Percentiles rank a stretch among this genome's conserved stretches.
Evolutionary conservation across 1,284 basidiomycete species (phyloP).

Genomic region (Pisolithus thermaeus): DNA sequence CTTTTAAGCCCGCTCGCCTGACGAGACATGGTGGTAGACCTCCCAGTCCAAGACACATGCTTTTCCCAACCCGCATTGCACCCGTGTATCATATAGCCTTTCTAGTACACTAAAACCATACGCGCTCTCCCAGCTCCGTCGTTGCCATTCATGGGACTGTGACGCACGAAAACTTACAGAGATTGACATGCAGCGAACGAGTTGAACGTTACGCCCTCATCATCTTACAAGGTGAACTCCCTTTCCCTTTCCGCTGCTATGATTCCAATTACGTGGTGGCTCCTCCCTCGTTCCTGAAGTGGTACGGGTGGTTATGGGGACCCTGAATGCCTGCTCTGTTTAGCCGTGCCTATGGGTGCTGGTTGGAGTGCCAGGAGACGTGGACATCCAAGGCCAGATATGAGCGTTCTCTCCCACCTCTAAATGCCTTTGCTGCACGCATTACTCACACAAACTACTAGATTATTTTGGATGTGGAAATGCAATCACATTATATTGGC

Average conservation of each 20-base stretch:
- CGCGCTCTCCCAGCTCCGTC: background rate
- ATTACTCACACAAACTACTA: constrained; percentile 8
- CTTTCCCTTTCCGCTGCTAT: constrained; percentile 20
- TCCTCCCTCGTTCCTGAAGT: constrained; percentile 11
- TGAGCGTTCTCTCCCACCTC: constrained; percentile 36
- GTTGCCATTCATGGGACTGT: no score
- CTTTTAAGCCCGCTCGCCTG: constrained; percentile 86
- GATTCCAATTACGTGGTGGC: constrained; percentile 74
- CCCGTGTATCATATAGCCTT: background rate
- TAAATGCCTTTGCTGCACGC: background rate
- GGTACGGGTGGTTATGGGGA: constrained; percentile 12
- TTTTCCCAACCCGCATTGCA: no score
- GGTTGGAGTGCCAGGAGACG: constrained; percentile 46
- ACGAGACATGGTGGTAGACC: constrained; percentile 17
- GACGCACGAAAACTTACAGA: background rate
- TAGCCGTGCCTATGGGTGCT: constrained; percentile 41
- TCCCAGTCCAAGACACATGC: background rate
- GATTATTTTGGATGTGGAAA: background rate
- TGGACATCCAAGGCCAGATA: constrained; percentile 75
- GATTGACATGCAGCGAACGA: background rate
- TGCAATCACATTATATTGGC: no score
- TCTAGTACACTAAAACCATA: background rate
- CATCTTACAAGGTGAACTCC: constrained; percentile 7
- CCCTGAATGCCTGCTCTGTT: constrained; percentile 35
- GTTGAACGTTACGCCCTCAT: background rate